Conservation (phyloP, 1,284 basidiomycete species). For the Coniferiporia sulphurascens region DNA sequence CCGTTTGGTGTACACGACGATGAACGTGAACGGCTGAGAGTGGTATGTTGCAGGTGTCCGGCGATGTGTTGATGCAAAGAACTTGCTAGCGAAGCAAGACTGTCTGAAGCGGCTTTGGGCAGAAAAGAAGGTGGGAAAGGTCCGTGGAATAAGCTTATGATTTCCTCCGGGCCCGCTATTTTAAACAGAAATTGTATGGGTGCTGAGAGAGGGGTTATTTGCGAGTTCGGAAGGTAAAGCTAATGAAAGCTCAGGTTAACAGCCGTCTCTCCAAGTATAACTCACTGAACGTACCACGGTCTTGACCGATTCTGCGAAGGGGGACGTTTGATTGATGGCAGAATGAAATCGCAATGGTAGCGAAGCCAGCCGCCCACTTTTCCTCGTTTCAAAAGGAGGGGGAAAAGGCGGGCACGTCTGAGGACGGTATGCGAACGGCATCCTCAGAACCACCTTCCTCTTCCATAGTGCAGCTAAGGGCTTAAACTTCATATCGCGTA, state of each 20-base stretch:
- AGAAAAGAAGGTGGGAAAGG: conserved; percentile 15
- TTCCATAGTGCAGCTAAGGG: conserved; percentile 8
- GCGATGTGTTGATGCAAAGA: conserved; percentile 7
- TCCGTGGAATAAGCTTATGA: background rate
- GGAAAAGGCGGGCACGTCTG: conserved; percentile 7
- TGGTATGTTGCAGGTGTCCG: conserved; percentile 2
- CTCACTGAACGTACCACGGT: conserved; percentile 6
- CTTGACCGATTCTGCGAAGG: conserved; percentile 6
- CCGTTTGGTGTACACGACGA: background rate
- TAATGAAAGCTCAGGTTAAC: conserved; percentile 1
- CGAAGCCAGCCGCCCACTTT: background rate
- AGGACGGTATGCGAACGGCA: conserved; percentile 13
- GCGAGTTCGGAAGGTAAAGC: conserved; percentile 18
- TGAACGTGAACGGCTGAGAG: background rate
- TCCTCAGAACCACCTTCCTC: conserved; percentile 4
- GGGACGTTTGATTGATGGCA: conserved; percentile 2
- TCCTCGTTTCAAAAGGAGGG: conserved; percentile 8
- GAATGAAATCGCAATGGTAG: conserved; percentile 7
- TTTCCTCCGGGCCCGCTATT: conserved; percentile 9
- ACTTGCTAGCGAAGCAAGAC: conserved; percentile 4
- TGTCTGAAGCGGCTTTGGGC: conserved; percentile 9
- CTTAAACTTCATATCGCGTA: conserved; percentile 5
- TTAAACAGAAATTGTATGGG: conserved; percentile 15
- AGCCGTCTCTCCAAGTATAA: background rate
- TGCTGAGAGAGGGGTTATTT: conserved; percentile 4